A percentile compares a stretch with the other conserved stretches of the same genome.
Evolutionary conservation across 140 eudicot species (phyloP).

Genomic region (Stevia rebaudiana): DNA sequence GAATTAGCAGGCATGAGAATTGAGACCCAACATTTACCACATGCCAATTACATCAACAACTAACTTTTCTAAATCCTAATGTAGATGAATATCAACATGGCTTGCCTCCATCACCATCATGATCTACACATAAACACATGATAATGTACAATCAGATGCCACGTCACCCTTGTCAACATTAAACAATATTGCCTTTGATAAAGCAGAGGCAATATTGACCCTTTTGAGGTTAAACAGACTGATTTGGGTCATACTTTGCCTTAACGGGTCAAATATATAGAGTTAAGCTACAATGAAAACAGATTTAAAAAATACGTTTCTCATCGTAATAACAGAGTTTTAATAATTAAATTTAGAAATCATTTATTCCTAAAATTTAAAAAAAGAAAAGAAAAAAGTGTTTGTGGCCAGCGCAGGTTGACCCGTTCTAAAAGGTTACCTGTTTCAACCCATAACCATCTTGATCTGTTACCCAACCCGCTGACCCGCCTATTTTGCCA

Average conservation of each 20-base stretch:
- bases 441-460: background rate
- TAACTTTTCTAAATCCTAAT: background rate
- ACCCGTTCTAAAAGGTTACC: background rate
- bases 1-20: conserved; percentile 5
- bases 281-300: no score
- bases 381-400: background rate
- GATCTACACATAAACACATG: conserved; percentile 7
- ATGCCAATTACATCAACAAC: background rate
- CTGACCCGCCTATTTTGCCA: background rate
- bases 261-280: background rate
- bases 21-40: conserved; percentile 6
- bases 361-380: background rate
- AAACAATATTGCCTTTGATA: no score
- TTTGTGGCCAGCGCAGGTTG: background rate
- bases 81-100: background rate
- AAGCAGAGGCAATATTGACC: background rate
- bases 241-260: background rate
- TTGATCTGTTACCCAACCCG: conserved; percentile 1
- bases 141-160: background rate
- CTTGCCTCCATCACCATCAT: background rate
- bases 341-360: background rate
- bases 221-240: background rate
- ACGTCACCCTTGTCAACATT: no score
- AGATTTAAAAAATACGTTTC: background rate
- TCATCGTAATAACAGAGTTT: background rate